Evolutionary conservation across 768 basidiomycete species (phyloP), one percentile per base, ranked within the genome.

Genomic region (Leccinum longicurvipes): DNA sequence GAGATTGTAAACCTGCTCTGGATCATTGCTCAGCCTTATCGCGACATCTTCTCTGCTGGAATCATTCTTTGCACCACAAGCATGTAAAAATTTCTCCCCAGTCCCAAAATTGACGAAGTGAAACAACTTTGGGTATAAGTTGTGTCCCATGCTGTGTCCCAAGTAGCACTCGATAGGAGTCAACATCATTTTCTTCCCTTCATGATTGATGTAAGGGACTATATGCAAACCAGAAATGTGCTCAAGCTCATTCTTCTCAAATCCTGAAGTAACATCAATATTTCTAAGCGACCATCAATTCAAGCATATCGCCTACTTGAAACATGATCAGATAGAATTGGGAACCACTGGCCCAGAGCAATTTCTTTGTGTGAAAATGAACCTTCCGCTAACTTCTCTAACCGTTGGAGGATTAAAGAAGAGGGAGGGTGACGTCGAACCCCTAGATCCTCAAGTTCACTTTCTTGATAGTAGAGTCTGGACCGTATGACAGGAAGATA

Each of bases 61-160:
- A 63, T 91, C 89, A 25, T 82, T 82, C 63, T 83, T 87, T 19
- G 93, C 89, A 6, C 93, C 93, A 62, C 91, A 91, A 6, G 87
- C 85, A 50, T 78, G 80, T 34, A 98, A 76, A 71, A 98, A 97
- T 63, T 91, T 93, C 31, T 87, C 93, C 8, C 76, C 73, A 1
- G 76, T 63, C 0, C 92, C 94, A 69, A 95, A 95, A 67, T 94
- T 84, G 50, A 98, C 84, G 62, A 93, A 96, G 23, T 82, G 79
- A 67, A 97, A 95, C 1, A 95, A 75, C 57, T 86, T 85, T 3
- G 85, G 85, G 64, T 89, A 87, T 28, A 91, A 82, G 15, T 79
- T 76, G 21, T 79, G 77, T 25, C 76, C 72, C 9, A 73, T 70
- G 41, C 76, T 73, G 29, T 76, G 73, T 6, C 78, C 80, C 58